A percentile compares a stretch with the other conserved stretches of the same genome.
Conservation (phyloP, 331 rosid genomes). For the Saraca asoca region DNA sequence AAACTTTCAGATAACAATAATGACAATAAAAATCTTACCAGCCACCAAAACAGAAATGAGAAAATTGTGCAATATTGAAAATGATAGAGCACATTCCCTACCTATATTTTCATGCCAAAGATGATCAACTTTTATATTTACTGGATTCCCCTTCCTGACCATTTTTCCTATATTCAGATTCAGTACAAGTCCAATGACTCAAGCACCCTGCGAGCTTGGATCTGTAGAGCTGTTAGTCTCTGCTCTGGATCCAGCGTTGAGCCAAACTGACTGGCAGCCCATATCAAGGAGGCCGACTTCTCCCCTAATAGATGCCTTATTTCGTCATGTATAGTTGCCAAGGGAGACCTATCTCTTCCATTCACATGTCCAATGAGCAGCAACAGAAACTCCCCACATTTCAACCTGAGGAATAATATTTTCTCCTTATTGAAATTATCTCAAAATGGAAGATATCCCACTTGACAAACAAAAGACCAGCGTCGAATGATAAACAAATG, state of each 20-base stretch:
- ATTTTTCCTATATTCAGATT: conserved; percentile 16
- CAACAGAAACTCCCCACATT: conserved; percentile 89
- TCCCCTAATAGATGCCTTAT: conserved; percentile 80
- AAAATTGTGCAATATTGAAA: too few species aligned
- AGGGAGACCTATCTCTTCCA: conserved; percentile 75
- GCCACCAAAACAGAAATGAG: too few species aligned
- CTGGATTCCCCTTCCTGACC: background rate
- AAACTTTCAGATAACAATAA: too few species aligned
- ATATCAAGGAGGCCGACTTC: conserved; percentile 90
- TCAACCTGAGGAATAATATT: conserved; percentile 59
- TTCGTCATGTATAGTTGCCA: conserved; percentile 80
- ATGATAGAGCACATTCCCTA: background rate
- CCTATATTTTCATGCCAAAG: conserved; percentile 7
- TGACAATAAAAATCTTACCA: too few species aligned
- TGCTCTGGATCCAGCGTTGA: conserved; percentile 86
- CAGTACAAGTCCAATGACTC: conserved; percentile 82
- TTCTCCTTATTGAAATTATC: conserved; percentile 7
- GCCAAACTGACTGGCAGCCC: conserved; percentile 96
- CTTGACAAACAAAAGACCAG: conserved; percentile 12
- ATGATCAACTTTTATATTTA: conserved; percentile 4
- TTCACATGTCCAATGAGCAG: conserved; percentile 88
- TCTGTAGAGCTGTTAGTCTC: conserved; percentile 77
- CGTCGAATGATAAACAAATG: background rate
- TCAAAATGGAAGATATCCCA: conserved; percentile 4
- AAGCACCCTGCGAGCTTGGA: conserved; percentile 86